phyloP scores from a whole-genome alignment of 176 grass and related monocot genomes.

The bread wheat (Triticum aestivum) region DNA sequence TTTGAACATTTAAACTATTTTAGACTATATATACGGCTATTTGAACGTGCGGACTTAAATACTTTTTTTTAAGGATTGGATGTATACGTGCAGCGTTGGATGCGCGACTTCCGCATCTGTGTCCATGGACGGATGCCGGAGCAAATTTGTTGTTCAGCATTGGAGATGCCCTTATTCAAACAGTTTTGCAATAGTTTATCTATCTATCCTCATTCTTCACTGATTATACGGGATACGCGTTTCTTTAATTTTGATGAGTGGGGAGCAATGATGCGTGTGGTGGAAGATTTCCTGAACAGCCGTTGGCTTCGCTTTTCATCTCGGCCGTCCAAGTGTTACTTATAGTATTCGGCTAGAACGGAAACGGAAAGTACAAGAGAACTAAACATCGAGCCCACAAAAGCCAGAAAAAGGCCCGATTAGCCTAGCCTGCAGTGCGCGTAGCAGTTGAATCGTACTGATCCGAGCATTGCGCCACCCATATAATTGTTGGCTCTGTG shows the following conservation, averaged over 20 bases:
- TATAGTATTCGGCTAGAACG: neutral
- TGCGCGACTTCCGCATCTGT: no score
- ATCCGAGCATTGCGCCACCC: neutral
- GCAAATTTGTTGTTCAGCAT: no score
- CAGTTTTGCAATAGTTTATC: neutral
- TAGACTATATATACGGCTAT: no score
- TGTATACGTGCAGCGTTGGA: no score
- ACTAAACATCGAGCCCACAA: neutral
- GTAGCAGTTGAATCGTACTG: conserved; percentile 7
- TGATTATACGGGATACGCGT: neutral
- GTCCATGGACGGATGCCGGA: no score
- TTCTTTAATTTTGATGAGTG: neutral
- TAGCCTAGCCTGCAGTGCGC: neutral
- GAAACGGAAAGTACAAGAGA: neutral
- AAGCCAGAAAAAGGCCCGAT: neutral
- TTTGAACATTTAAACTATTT: no score
- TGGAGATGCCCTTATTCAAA: neutral
- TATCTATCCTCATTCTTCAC: neutral
- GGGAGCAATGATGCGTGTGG: neutral
- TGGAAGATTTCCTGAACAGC: neutral
- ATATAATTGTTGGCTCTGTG: neutral
- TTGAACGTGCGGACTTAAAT: no score
- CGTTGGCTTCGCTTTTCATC: neutral
- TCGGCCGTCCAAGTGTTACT: neutral
- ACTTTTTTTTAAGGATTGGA: no score